Percentiles rank a stretch among this genome's conserved stretches.
Evolutionary conservation across 148 eudicot genomes (phyloP).

Genomic region (Heliamphora exappendiculata): DNA sequence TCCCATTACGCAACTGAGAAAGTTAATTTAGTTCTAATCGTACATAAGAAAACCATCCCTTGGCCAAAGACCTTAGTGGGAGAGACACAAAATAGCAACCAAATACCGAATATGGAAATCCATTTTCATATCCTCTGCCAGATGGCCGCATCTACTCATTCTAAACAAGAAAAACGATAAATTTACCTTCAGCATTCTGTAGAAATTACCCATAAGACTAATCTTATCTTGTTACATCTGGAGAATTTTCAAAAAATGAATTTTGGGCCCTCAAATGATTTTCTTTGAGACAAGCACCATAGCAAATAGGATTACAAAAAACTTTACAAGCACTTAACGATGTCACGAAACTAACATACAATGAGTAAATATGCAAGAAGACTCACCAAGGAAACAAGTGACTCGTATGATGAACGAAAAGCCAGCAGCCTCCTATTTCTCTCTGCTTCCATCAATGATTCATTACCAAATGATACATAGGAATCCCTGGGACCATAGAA

Average conservation of each 20-base stretch:
- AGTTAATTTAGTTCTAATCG: not conserved
- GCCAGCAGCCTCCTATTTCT: constrained; percentile 63
- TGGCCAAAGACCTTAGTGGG: not conserved
- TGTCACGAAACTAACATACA: not conserved
- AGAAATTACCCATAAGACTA: not conserved
- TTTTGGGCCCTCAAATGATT: not conserved
- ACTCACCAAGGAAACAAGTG: constrained; percentile 94
- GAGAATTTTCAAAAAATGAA: not conserved
- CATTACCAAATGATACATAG: constrained; percentile 48
- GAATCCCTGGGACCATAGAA: constrained; percentile 46
- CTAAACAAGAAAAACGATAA: not conserved
- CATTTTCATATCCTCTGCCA: not conserved
- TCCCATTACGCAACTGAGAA: not conserved
- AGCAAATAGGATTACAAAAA: not conserved
- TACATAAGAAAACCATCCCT: not conserved
- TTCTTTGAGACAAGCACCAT: not conserved
- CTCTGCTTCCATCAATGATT: constrained; percentile 72
- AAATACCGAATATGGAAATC: not conserved
- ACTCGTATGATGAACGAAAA: constrained; percentile 81
- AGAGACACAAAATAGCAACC: not conserved
- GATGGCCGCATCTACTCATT: not conserved
- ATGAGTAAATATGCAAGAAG: not conserved
- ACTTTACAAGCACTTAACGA: not conserved
- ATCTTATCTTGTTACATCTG: not conserved
- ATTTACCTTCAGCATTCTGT: not conserved